A percentile compares a stretch with the other conserved stretches of the same genome.
Conservation (phyloP, 1,139 yeast genomes). For the Yamadazyma atmosphaerica region DNA sequence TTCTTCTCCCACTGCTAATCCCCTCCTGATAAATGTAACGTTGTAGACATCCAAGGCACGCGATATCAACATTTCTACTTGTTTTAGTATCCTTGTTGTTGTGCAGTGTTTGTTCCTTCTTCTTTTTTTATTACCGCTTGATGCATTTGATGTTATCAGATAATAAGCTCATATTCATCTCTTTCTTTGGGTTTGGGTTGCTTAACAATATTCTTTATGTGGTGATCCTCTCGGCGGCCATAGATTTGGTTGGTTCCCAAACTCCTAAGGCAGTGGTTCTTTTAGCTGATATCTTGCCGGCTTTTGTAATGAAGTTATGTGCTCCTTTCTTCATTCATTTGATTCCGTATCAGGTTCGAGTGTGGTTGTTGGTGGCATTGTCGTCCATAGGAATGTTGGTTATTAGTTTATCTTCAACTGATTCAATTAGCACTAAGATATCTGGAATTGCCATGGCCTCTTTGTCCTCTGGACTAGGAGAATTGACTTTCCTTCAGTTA, state of each 20-base stretch:
- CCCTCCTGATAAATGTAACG: background rate
- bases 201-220: slow-evolving; percentile 88
- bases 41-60: too few species aligned
- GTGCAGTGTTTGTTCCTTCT: too few species aligned
- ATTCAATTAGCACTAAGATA: slow-evolving; percentile 39
- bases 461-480: slow-evolving; percentile 86
- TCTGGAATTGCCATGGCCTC: slow-evolving; percentile 83
- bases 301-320: slow-evolving; percentile 64
- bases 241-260: slow-evolving; percentile 80
- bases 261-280: slow-evolving; percentile 86
- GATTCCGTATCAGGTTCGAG: slow-evolving; percentile 58
- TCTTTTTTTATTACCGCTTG: background rate
- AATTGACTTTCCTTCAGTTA: slow-evolving; percentile 79
- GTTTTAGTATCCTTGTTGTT: too few species aligned
- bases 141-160: slow-evolving; percentile 11
- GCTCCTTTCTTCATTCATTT: slow-evolving; percentile 81
- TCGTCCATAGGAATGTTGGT: slow-evolving; percentile 78
- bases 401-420: slow-evolving; percentile 47
- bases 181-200: slow-evolving; percentile 84
- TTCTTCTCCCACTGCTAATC: too few species aligned
- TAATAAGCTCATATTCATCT: slow-evolving; percentile 32
- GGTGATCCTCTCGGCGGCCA: slow-evolving; percentile 87
- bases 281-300: slow-evolving; percentile 83
- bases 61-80: background rate
- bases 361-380: slow-evolving; percentile 54